phyloP scores from a whole-genome alignment of 371 early-diverging fungal genomes.

The Apophysomyces elegans region DNA sequence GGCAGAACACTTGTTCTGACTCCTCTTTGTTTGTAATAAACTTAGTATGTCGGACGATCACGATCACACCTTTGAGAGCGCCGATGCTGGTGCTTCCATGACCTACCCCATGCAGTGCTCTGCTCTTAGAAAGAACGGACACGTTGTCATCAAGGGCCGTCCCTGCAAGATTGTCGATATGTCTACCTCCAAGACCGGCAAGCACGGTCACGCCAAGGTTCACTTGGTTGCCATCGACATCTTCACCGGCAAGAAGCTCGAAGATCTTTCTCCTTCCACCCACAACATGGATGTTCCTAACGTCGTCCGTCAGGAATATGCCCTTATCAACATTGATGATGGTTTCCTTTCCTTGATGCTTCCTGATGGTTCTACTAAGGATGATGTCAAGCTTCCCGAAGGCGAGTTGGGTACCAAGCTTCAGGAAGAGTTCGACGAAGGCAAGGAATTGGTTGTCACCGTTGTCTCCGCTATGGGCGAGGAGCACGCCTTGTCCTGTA shows the following conservation, averaged over 20 bases:
- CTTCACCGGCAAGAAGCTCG: slow-evolving; percentile 92
- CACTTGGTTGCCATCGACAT: slow-evolving; percentile 95
- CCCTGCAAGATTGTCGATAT: slow-evolving; percentile 99
- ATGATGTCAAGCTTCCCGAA: slow-evolving; percentile 94
- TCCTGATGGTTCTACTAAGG: slow-evolving; percentile 83
- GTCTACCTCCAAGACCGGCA: slow-evolving; percentile 96
- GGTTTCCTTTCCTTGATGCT: slow-evolving; percentile 91
- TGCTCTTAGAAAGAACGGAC: slow-evolving; percentile 98
- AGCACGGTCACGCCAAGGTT: slow-evolving; percentile 99
- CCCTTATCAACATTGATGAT: slow-evolving; percentile 89
- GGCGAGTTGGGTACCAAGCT: slow-evolving; percentile 85
- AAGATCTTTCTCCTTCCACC: slow-evolving; percentile 98
- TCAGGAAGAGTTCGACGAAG: slow-evolving; percentile 74
- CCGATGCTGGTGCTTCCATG: slow-evolving; percentile 86
- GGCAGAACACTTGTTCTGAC: background rate
- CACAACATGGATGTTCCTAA: slow-evolving; percentile 99
- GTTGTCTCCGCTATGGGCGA: slow-evolving; percentile 94
- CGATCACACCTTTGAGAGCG: slow-evolving; percentile 71
- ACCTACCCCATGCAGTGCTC: slow-evolving; percentile 99
- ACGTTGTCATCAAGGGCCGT: slow-evolving; percentile 97
- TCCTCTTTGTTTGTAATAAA: background rate
- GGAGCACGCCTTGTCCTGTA: slow-evolving; percentile 83
- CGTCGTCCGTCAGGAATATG: slow-evolving; percentile 86
- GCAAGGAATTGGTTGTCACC: slow-evolving; percentile 87
- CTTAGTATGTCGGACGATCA: slow-evolving; percentile 62